Evolutionary conservation across 805 yeast genomes (phyloP).

Genomic region (Candida hispaniensis): DNA sequence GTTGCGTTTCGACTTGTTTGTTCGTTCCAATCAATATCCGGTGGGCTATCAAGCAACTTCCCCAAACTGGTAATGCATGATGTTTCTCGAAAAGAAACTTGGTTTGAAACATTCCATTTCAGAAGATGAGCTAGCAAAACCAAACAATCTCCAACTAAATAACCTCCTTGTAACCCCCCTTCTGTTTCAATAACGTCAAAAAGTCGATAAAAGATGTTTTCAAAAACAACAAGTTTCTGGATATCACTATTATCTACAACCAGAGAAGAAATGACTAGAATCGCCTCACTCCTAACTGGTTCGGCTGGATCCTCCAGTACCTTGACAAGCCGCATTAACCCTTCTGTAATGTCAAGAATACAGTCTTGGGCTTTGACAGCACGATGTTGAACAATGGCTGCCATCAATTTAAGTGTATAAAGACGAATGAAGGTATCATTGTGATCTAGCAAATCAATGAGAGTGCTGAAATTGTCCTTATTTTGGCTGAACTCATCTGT

Average conservation of each 20-base stretch:
- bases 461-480: slow-evolving; percentile 36
- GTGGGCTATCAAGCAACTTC: slow-evolving; percentile 51
- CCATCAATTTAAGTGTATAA: slow-evolving; percentile 74
- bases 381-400: slow-evolving; percentile 71
- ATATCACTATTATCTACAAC: slow-evolving; percentile 74
- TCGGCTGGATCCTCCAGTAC: slow-evolving; percentile 59
- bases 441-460: slow-evolving; percentile 40
- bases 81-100: slow-evolving; percentile 76
- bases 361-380: slow-evolving; percentile 63
- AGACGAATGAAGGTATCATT: slow-evolving; percentile 67
- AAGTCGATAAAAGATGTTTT: slow-evolving; percentile 74
- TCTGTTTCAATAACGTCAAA: slow-evolving; percentile 75
- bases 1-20: slow-evolving; percentile 60
- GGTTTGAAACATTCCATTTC: slow-evolving; percentile 80
- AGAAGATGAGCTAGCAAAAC: slow-evolving; percentile 62
- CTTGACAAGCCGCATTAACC: slow-evolving; percentile 37
- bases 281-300: slow-evolving; percentile 76
- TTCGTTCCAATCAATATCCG: slow-evolving; percentile 58
- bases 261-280: slow-evolving; percentile 70
- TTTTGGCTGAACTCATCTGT: slow-evolving; percentile 81
- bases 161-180: slow-evolving; percentile 81
- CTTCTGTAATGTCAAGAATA: slow-evolving; percentile 50
- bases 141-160: slow-evolving; percentile 85
- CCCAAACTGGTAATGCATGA: slow-evolving; percentile 62
- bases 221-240: slow-evolving; percentile 90